A percentile compares a stretch with the other conserved stretches of the same genome.
These are phyloP conservation scores for Globisporangium recalcitrans DNA, from an alignment of 352 stramenopile genomes.

Conservation along the genomic window DNA sequence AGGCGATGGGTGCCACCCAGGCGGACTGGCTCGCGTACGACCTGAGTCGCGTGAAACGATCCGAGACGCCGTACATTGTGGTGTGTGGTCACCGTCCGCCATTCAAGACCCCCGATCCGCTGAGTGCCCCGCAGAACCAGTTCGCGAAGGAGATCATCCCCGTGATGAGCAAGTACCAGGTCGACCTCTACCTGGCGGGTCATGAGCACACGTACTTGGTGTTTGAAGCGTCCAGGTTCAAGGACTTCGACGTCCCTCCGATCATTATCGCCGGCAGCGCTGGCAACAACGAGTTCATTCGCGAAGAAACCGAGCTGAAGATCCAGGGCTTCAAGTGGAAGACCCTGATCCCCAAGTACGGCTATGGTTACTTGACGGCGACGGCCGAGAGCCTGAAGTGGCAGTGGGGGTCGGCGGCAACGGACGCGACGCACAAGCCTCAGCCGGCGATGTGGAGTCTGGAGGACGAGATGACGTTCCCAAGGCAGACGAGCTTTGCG, in stretches of 20 bases:
- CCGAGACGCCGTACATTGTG: conserved; percentile 60
- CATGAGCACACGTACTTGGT: conserved; percentile 73
- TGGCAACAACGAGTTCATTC: conserved; percentile 78
- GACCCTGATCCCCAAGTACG: conserved; percentile 68
- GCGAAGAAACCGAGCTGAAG: conserved; percentile 33
- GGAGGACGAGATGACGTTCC: conserved; percentile 44
- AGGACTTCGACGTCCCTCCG: conserved; percentile 46
- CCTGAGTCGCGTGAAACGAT: conserved; percentile 56
- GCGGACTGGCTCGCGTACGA: conserved; percentile 65
- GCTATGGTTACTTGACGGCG: conserved; percentile 65
- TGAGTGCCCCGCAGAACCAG: conserved; percentile 36
- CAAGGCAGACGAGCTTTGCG: conserved; percentile 24
- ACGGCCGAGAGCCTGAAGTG: conserved; percentile 47
- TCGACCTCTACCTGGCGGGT: conserved; percentile 64
- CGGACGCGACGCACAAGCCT: conserved; percentile 35
- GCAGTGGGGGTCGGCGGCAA: conserved; percentile 53
- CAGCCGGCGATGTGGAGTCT: conserved; percentile 41
- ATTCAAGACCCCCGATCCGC: conserved; percentile 54
- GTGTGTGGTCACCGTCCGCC: conserved; percentile 66
- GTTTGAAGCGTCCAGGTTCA: conserved; percentile 50
- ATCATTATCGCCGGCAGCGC: conserved; percentile 71
- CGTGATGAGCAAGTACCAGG: conserved; percentile 65
- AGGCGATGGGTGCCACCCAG: conserved; percentile 26
- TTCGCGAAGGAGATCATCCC: conserved; percentile 67
- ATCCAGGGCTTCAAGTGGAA: conserved; percentile 55